phyloP scores from a whole-genome alignment of 192 early-diverging fungal genomes.

The Mortierella hygrophila region DNA sequence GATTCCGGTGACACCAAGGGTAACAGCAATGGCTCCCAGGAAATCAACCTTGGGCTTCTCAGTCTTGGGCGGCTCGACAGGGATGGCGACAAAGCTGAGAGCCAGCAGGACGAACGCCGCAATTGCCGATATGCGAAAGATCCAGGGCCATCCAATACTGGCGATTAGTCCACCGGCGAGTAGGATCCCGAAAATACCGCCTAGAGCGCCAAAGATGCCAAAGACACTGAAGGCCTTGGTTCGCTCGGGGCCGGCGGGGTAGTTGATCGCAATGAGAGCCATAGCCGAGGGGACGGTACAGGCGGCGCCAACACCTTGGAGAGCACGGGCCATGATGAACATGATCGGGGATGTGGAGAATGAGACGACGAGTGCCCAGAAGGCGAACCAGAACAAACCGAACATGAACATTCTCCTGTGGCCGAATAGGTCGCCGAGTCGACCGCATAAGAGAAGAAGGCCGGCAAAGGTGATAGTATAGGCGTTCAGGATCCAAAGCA shows the following conservation, averaged over 20 bases:
- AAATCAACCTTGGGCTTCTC: slow-evolving; percentile 40
- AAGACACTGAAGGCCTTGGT: slow-evolving; percentile 50
- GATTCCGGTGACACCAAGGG: slow-evolving; percentile 29
- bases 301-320: slow-evolving; percentile 54
- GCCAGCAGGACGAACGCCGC: slow-evolving; percentile 23
- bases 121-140: slow-evolving; percentile 50
- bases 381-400: slow-evolving; percentile 41
- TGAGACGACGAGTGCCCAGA: slow-evolving; percentile 35
- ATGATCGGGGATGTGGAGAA: slow-evolving; percentile 41
- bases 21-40: slow-evolving; percentile 20
- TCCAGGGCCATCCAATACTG: slow-evolving; percentile 55
- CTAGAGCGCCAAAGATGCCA: slow-evolving; percentile 41
- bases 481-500: slow-evolving; percentile 46
- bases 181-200: slow-evolving; percentile 26
- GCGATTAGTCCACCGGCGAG: slow-evolving; percentile 48
- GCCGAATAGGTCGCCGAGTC: slow-evolving; percentile 54
- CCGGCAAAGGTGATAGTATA: slow-evolving; percentile 55
- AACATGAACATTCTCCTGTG: slow-evolving; percentile 46
- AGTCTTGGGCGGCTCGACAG: slow-evolving; percentile 11
- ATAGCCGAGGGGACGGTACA: slow-evolving; percentile 50
- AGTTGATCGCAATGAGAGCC: slow-evolving; percentile 42
- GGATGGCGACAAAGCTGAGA: slow-evolving; percentile 29
- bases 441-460: slow-evolving; percentile 44
- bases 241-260: slow-evolving; percentile 26
- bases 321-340: slow-evolving; percentile 43